These are phyloP conservation scores for Erodium texanum DNA, from an alignment of 441 rosid species.

Conservation along the genomic window DNA sequence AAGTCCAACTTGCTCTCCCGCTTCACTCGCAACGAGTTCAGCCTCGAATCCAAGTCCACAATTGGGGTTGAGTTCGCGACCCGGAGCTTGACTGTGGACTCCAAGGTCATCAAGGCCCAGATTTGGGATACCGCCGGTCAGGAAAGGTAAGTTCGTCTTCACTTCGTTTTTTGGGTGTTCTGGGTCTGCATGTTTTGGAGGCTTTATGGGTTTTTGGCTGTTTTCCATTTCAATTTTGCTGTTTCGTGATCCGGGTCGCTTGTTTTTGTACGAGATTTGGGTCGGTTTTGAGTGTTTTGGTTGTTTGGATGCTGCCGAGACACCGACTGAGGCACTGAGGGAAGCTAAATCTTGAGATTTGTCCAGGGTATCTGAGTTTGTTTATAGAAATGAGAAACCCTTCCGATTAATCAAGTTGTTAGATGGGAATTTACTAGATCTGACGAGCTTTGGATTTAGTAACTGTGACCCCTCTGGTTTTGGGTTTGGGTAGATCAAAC, in stretches of 20 bases:
- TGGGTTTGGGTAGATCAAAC: neutral
- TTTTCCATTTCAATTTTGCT: neutral
- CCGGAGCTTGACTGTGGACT: conserved; percentile 14
- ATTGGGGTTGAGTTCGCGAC: conserved; percentile 23
- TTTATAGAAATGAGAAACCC: neutral
- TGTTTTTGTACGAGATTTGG: neutral
- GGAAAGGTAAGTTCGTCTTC: conserved; percentile 14
- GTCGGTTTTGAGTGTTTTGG: neutral
- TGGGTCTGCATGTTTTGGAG: neutral
- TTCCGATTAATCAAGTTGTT: neutral
- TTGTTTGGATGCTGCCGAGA: neutral
- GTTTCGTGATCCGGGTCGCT: neutral
- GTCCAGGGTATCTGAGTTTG: neutral
- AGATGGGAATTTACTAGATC: neutral
- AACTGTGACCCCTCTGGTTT: neutral
- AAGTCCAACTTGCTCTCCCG: conserved; percentile 19
- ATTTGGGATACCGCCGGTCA: conserved; percentile 26
- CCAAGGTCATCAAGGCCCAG: conserved; percentile 23
- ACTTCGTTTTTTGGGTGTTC: neutral
- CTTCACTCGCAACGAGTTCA: conserved; percentile 21
- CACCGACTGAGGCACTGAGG: neutral
- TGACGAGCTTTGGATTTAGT: neutral
- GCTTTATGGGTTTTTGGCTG: neutral
- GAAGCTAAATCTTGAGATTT: neutral
- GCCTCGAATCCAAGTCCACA: conserved; percentile 19